These are phyloP conservation scores for Fusarium ramigenum DNA, from an alignment of 2,329 filamentous ascomycete genomes.

Conservation along the genomic window DNA sequence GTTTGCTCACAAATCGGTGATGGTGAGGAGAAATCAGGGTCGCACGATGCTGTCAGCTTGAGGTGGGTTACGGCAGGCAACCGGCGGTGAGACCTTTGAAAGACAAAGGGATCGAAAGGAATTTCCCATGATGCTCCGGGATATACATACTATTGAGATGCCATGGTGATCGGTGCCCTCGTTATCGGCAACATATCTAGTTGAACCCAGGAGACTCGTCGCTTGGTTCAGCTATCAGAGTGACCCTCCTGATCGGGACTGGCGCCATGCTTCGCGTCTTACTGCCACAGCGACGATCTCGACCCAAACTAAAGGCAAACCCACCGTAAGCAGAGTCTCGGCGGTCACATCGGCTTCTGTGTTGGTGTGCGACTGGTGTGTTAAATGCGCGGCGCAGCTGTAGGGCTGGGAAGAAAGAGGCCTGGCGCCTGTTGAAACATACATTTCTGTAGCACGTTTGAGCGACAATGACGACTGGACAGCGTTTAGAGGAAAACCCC, in stretches of 20 bases:
- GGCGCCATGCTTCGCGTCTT: slow-evolving; percentile 5
- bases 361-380: not conserved
- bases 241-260: slow-evolving; percentile 11
- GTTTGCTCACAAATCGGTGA: not conserved
- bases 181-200: not conserved
- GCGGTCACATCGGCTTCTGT: not conserved
- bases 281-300: not conserved
- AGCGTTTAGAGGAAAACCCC: not conserved
- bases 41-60: not conserved
- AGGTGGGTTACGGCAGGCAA: not conserved
- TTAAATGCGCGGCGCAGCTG: slow-evolving; percentile 6
- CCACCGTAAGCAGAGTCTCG: not conserved
- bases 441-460: not conserved
- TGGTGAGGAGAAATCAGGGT: not conserved
- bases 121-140: not conserved
- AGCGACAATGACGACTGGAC: not conserved
- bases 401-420: slow-evolving; percentile 11
- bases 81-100: slow-evolving; percentile 9
- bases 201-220: not conserved
- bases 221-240: not conserved
- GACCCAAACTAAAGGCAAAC: not conserved
- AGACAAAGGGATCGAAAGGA: not conserved
- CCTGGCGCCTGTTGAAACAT: slow-evolving; percentile 27
- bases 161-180: not conserved
- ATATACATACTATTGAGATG: not conserved